Evolutionary conservation across 169 alveolate genomes (phyloP).

Genomic region (Theileria orientalis): DNA sequence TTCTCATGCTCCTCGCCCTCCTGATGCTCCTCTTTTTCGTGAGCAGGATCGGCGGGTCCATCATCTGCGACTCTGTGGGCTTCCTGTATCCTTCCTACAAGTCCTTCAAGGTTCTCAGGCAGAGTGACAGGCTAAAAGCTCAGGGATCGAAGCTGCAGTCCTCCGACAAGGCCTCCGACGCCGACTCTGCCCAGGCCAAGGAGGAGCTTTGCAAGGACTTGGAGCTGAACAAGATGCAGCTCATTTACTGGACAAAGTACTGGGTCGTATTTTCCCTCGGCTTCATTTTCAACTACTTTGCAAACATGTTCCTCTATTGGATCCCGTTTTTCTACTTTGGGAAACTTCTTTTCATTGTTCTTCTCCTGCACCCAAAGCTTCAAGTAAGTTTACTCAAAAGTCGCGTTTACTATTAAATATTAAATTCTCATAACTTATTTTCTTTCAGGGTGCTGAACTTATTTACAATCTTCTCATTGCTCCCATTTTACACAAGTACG

Average conservation of each 20-base stretch:
- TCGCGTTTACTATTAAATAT: neutral
- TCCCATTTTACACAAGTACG: conserved; percentile 51
- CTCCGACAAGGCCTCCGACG: neutral
- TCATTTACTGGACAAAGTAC: conserved; percentile 63
- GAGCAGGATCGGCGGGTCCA: conserved; percentile 26
- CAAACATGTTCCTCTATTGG: conserved; percentile 57
- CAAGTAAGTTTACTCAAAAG: conserved; percentile 37
- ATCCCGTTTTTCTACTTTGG: conserved; percentile 42
- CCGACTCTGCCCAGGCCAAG: no score
- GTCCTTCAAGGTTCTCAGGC: conserved; percentile 61
- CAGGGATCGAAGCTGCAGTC: neutral
- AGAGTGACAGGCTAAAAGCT: conserved; percentile 20
- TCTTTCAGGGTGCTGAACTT: conserved; percentile 59
- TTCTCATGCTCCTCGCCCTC: neutral
- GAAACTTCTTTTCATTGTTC: conserved; percentile 37
- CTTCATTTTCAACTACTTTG: conserved; percentile 35
- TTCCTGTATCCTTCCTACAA: conserved; percentile 63
- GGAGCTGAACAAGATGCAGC: conserved; percentile 19
- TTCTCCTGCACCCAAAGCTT: conserved; percentile 52
- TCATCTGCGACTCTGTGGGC: conserved; percentile 60
- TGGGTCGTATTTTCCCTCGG: conserved; percentile 66
- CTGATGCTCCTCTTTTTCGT: conserved; percentile 20
- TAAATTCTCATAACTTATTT: no score
- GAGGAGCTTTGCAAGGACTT: no score
- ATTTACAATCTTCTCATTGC: conserved; percentile 38